phyloP scores from a whole-genome alignment of 2,329 filamentous ascomycete species.

The Zymoseptoria passerinii region DNA sequence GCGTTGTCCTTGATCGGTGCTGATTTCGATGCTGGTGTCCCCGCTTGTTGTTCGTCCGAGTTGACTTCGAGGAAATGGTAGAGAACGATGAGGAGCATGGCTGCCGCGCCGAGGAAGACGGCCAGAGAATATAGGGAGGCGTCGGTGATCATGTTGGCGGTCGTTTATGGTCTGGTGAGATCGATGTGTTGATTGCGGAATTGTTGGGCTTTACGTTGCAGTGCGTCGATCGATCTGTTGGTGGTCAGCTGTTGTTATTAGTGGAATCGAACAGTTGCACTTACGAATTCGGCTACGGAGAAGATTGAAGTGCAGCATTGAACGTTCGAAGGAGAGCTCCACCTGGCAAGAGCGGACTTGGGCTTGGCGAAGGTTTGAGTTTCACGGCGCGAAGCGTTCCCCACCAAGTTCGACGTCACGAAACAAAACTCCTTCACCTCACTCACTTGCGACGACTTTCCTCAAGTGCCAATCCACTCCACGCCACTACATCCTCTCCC shows the following conservation, averaged over 20 bases:
- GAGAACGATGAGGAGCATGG: conserved; percentile 86
- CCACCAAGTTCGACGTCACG: not conserved
- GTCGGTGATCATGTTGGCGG: conserved; percentile 80
- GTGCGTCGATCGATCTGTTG: not conserved
- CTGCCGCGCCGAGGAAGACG: conserved; percentile 80
- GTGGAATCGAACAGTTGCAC: not conserved
- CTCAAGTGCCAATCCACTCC: not conserved
- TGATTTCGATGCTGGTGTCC: not conserved
- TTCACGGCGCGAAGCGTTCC: not conserved
- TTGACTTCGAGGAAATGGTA: conserved; percentile 98
- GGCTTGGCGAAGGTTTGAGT: not conserved
- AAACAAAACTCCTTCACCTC: not conserved
- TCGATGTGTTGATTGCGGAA: not conserved
- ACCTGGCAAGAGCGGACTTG: not conserved
- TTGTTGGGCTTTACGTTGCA: not conserved
- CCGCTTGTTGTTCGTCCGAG: conserved; percentile 39
- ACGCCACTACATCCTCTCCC: not conserved
- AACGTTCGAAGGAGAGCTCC: not conserved
- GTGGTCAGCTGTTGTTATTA: not conserved
- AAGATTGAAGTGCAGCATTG: not conserved
- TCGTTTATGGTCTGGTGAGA: not conserved
- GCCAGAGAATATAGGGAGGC: conserved; percentile 81
- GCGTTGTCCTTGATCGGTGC: conserved; percentile 5
- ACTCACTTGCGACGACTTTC: not conserved
- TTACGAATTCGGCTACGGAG: not conserved